Conservation (phyloP, 306 rosid species). For the Phaseolus lunatus region DNA sequence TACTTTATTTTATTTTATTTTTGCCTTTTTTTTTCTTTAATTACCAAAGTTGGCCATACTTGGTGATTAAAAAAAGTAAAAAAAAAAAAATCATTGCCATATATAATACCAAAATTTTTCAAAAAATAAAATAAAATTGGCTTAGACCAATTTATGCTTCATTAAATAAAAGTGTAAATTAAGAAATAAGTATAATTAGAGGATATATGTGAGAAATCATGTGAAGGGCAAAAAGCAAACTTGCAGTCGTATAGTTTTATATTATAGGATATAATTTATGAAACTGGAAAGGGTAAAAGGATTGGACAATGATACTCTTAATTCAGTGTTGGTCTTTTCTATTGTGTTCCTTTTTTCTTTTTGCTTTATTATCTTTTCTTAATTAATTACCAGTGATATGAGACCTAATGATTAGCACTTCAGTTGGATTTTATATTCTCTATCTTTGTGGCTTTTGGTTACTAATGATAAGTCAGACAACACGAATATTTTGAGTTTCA, state of each 20-base stretch:
- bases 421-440: not conserved
- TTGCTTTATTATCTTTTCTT: not conserved
- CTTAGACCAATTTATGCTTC: not conserved
- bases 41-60: slow-evolving; percentile 4
- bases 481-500: not conserved
- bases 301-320: slow-evolving; percentile 13
- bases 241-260: slow-evolving; percentile 22
- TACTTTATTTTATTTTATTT: no score
- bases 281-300: slow-evolving; percentile 32
- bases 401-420: slow-evolving; percentile 17
- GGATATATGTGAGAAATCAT: not conserved
- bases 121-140: not conserved
- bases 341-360: not conserved
- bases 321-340: not conserved
- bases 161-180: not conserved
- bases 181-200: not conserved
- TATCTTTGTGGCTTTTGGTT: not conserved
- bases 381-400: not conserved
- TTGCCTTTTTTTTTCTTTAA: no score
- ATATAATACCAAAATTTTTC: not conserved
- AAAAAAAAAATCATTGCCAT: not conserved
- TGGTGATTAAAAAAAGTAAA: not conserved
- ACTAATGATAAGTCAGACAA: not conserved
- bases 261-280: slow-evolving; percentile 23
- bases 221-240: not conserved